Evolutionary conservation across 345 rosid species (phyloP), one percentile per base, ranked within the genome.

Genomic region (Arabis alpina): DNA sequence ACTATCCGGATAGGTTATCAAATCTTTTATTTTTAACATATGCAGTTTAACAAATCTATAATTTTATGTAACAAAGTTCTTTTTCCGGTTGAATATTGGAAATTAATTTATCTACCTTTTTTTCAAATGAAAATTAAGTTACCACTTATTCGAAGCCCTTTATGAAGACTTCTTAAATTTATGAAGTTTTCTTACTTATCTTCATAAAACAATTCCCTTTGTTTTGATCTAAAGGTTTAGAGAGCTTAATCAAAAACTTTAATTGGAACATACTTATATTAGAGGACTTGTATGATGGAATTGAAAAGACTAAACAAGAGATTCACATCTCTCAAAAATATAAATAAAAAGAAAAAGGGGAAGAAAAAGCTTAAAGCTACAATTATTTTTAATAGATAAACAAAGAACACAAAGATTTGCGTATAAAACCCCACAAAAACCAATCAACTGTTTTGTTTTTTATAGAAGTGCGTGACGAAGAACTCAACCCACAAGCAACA

Each of bases 401-500:
- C 30, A 44, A 44, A 28, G 0, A 30, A 15, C 2, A 4, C 48
- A 23, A 41, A 59, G 41, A 48, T 47, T 72, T 30, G 52, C 49
- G 6, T 41, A 54, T n/a, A 7, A 32, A 42, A 62, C 34, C 19
- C 10, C 4, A 73, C 50, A 19, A 51, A 64, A 66, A 45, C 15
- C 54, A 40, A 73, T 58, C n/a, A 66, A 39, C 14, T 27, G 16
- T 2, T 50, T 51, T 9, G 5, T 0, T 14, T 42, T 53, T 8
- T 30, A 44, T 74, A 52, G 68, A 68, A 74, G 10, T 60, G 10
- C 43, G 78, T 60, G 73, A 60, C 67, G 54, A 59, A 42, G 56
- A 68, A 69, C 63, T 60, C 50, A 27, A 39, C 61, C 34, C 56
- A 66, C 68, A 67, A 67, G 63, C 57, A 67, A 74, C 62, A 62